phyloP scores from a whole-genome alignment of 2,329 filamentous ascomycete genomes.

The Aspergillus thermomutatus region DNA sequence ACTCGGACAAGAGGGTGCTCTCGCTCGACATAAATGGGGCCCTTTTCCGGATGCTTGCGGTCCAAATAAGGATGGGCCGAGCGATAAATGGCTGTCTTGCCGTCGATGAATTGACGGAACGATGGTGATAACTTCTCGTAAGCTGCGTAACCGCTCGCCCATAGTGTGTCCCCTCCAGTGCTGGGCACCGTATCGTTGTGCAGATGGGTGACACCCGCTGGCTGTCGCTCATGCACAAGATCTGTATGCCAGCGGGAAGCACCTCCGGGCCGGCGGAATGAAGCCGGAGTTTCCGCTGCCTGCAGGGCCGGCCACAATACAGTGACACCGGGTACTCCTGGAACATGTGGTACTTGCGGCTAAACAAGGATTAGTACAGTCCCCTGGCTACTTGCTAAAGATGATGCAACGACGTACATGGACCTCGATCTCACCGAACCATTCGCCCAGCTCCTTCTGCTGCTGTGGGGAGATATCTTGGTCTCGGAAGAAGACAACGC shows the following conservation, averaged over 20 bases:
- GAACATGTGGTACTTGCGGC: conserved; percentile 70
- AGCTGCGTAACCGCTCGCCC: conserved; percentile 67
- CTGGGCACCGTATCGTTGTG: conserved; percentile 66
- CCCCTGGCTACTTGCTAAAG: neutral
- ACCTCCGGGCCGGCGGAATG: conserved; percentile 65
- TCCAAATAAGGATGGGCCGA: conserved; percentile 67
- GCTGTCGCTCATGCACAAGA: conserved; percentile 67
- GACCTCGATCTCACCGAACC: conserved; percentile 64
- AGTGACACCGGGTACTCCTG: conserved; percentile 61
- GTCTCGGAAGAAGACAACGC: conserved; percentile 65
- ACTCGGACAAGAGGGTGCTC: conserved; percentile 66
- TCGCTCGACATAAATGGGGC: conserved; percentile 65
- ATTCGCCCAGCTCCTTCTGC: conserved; percentile 60
- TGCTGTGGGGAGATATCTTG: conserved; percentile 61
- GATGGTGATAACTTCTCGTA: conserved; percentile 70
- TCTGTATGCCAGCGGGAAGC: conserved; percentile 68
- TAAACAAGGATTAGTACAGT: conserved; percentile 25
- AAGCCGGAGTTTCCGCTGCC: conserved; percentile 58
- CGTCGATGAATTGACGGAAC: conserved; percentile 69
- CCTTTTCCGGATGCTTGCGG: conserved; percentile 57
- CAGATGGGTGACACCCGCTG: conserved; percentile 67
- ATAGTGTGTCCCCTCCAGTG: conserved; percentile 67
- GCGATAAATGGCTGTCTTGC: conserved; percentile 60
- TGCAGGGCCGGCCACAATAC: conserved; percentile 69
- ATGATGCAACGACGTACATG: conserved; percentile 51